Base-by-base conservation (phyloP, 139 green algal species). In the Micromonas commoda region DNA sequence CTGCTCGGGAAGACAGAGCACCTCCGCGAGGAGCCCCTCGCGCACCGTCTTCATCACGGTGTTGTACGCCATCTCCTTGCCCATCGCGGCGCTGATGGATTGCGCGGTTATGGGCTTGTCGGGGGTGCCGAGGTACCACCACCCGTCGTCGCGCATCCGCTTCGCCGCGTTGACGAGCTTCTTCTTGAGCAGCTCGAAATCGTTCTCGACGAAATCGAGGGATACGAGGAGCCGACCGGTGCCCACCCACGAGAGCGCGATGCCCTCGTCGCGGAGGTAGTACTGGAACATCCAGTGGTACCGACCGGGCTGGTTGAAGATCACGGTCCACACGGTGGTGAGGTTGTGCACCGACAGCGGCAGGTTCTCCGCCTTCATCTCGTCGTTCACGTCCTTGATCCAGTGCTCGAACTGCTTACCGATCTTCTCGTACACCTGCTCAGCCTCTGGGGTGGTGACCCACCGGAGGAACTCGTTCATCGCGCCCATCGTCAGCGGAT, bases 201-300 rank as follows among this genome's bases (percentile, higher is more conserved):
- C 23, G 21, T 64, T 21, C 21, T 64, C 53, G 21, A 23, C 23
- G 53, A 64, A 64, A 23, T 64, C 53, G 21, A 64, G 53, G 53
- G 21, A 26, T 21, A 64, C 23, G 53, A 64, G 53, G 23, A 21
- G 23, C 21, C 53, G 53, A 64, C 53, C 53, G 21, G 53, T 64
- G 21, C 53, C 53, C 21, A 64, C 53, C 53, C 53, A 64, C 21
- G 21, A 26, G 53, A 64, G 53, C 53, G 23, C 23, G 21, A 64
- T 23, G 21, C 53, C 53, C 23, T 64, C 53, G 21, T 21, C 53
- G 53, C 53, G 53, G 21, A 64, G 23, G 53, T 64, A 64, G 53
- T 64, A 64, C 53, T 64, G 53, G 21, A 64, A 23, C 53, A 64
- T 64, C 53, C 53, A 64, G 53, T 64, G 21, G 53, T 64, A 64